Evolutionary conservation across 2,329 filamentous ascomycete species (phyloP), one percentile per base, ranked within the genome.

Genomic region (Rutstroemia sydowiana): DNA sequence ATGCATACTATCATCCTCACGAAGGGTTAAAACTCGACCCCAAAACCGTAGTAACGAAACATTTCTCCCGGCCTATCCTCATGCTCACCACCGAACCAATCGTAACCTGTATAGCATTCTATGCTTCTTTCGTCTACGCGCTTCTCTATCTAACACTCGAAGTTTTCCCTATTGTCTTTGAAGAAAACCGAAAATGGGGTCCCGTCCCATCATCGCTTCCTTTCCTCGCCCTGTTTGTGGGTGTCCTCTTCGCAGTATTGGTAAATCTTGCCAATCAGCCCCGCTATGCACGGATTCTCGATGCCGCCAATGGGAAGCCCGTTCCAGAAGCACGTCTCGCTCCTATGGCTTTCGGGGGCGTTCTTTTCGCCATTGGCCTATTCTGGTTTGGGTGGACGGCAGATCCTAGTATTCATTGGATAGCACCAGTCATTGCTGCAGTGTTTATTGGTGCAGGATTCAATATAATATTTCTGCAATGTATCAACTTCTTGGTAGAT

Each of bases 41-140:
- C 5, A 63, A 63, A 30, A 61, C 59, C 3, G 60, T 64, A 3
- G 20, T 64, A 48, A 63, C 61, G 5, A 65, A 65, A 47, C 63
- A 65, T 13, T 58, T 64, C 28, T 56, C 60, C 3, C 41, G 63
- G 5, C 70, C 70, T 0, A 47, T 71, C 58, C 68, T 6, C 55
- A 72, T 83, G 4, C 72, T 83, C 5, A 60, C 74, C 21, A 82
- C 78, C 0, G 79, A 83, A 56, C 76, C 78, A 0, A 77, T 82
- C 11, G 76, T 83, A 1, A 81, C 81, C 62, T 81, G 73, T 70
- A 88, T 88, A 68, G 59, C 79, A 0, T 69, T 86, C 3, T 88
- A 86, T 82, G 78, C 83, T 0, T 74, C 82, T 0, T 88, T 88
- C 66, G 79, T 77, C 45, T 88, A 84, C 81, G 82, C 79, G 0